Base-by-base conservation (phyloP, 2,329 filamentous ascomycete genomes). In the Aureobasidium sp. region DNA sequence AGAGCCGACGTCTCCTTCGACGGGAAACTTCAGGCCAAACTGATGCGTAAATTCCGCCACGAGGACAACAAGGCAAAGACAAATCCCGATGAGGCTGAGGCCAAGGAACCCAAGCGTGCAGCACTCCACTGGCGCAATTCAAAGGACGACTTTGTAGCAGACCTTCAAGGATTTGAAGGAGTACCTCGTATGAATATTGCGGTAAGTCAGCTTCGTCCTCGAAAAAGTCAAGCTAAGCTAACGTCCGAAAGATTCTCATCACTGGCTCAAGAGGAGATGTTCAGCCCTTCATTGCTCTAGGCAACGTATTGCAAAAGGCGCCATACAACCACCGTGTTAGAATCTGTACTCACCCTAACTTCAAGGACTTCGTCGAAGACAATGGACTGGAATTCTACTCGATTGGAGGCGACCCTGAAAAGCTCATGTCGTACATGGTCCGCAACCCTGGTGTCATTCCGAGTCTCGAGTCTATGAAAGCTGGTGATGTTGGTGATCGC, bases 371-470 rank as follows among this genome's bases (percentile, higher is more conserved):
- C 62, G 77, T 81, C 9, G 71, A 70, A 11, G 78, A 80, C 63
- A 78, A 79, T 66, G 78, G 77, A 3, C 65, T 81, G 29, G 78
- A 81, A 61, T 81, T 81, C 69, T 80, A 79, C 72, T 79, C 73
- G 63, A 80, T 81, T 63, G 77, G 78, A 17, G 78, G 78, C 5
- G 78, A 81, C 64, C 78, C 78, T 94, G 86, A 91, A 90, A 1
- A 88, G 88, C 1, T 84, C 50, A 81, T 81, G 78, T 89, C 90
- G 2, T 95, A 93, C 69, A 95, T 95, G 90, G 90, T 94, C 48
- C 92, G 92, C 73, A 89, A 94, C 67, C 90, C 91, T 0, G 89
- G 90, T 0, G 77, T 96, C 35, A 90, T 95, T 86, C 91, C 91
- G 1, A 88, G 88, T 0, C 93, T 64, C 86, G 91, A 57, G 85